Base-by-base conservation (phyloP, 1,284 basidiomycete genomes). In the Apiotrichum gamsii region DNA sequence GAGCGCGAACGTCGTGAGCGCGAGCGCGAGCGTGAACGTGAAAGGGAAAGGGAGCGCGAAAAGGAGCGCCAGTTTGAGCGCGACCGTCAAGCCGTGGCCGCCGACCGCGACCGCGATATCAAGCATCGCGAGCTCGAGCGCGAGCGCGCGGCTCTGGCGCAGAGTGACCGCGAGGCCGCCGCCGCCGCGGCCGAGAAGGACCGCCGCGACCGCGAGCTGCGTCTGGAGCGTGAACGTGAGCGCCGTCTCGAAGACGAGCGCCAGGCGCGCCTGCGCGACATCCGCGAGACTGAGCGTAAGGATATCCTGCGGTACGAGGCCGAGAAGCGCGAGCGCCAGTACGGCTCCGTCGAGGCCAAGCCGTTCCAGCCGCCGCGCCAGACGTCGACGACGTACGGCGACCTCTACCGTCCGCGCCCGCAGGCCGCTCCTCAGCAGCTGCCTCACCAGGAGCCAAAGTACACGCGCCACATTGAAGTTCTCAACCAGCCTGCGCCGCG, bases 391-490 rank as follows among this genome's bases (percentile, higher is more conserved):
- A 29, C 45, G n/a, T 58, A 52, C 34, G 19, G 28, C 25, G 54
- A 56, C 45, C 30, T 52, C 18, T 52, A 56, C 40, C 50, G 51
- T 6, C 37, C 54, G 8, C 41, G 42, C 10, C 30, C 43, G 10
- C 30, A 19, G 20, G 31, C 32, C 23, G 11, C 32, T 11, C 35
- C 44, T 2, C 8, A 40, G 11, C 31, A 38, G 15, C 36, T 48
- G 19, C 18, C 37, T 6, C 38, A 47, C n/a, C 18, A 53, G 16
- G 54, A 59, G 36, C 39, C 57, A 14, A 57, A 56, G 39, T 54
- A 53, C 46, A 51, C 55, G 1, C 47, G 57, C 4, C 61, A 62
- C 45, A 65, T 65, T 23, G 63, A 65, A 42, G 63, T 63, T 3
- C 51, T 65, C 39, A 61, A 65, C 46, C 54, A 55, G 3, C 62